These are phyloP conservation scores for Lasiodiplodia sp. DNA, from an alignment of 2,329 filamentous ascomycete species.

Conservation along the genomic window DNA sequence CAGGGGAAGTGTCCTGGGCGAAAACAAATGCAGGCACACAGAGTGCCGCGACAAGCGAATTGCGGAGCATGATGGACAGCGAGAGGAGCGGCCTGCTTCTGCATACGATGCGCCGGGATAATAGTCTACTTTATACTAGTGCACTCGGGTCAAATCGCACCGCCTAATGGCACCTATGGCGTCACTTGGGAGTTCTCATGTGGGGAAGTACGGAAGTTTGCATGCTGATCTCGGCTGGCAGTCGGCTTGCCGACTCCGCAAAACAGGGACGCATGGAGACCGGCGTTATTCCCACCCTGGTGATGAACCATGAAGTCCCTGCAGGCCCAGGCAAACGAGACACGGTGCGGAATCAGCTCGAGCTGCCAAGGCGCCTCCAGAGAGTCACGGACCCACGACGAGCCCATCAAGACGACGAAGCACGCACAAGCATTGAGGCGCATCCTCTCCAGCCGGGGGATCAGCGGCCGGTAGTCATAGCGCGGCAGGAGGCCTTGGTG, in stretches of 20 bases:
- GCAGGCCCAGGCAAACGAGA: not conserved
- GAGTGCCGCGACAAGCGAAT: slow-evolving; percentile 1
- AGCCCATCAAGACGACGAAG: not conserved
- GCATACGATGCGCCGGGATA: not conserved
- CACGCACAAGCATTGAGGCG: not conserved
- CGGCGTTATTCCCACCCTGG: not conserved
- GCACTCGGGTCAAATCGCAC: not conserved
- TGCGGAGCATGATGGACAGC: not conserved
- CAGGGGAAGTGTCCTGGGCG: not conserved
- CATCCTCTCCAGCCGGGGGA: not conserved
- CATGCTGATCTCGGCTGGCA: slow-evolving; percentile 9
- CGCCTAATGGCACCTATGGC: not conserved
- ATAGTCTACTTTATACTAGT: not conserved
- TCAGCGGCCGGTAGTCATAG: not conserved
- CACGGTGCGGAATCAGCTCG: too few species aligned
- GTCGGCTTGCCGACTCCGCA: slow-evolving; percentile 7
- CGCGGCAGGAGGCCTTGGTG: not conserved
- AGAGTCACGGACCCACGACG: not conserved
- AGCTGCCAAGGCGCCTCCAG: not conserved
- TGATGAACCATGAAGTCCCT: not conserved
- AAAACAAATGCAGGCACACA: slow-evolving; percentile 2
- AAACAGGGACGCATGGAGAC: not conserved
- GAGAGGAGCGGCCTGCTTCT: not conserved
- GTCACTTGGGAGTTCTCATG: slow-evolving; percentile 1
- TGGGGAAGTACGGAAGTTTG: not conserved